A percentile compares a stretch with the other conserved stretches of the same genome.
Evolutionary conservation across 1,139 yeast species (phyloP).

Genomic region (Suhomyces taliae): DNA sequence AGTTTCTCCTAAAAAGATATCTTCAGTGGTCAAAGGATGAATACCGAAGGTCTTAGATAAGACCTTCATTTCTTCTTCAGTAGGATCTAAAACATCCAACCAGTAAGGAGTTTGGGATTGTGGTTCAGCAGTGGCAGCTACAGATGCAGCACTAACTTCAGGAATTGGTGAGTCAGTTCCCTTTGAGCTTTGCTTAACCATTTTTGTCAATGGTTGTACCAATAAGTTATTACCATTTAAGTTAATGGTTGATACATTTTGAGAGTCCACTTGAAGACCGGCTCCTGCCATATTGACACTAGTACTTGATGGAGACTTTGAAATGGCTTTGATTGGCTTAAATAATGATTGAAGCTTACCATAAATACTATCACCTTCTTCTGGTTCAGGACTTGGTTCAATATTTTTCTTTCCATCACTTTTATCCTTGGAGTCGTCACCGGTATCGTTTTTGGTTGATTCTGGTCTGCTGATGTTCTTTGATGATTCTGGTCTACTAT

Average conservation of each 20-base stretch:
- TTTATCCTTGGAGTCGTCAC: not conserved
- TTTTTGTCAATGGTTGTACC: constrained; percentile 11
- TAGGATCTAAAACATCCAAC: constrained; percentile 90
- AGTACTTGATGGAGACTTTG: constrained; percentile 15
- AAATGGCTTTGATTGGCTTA: constrained; percentile 26
- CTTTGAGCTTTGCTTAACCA: constrained; percentile 1
- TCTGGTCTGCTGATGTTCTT: not conserved
- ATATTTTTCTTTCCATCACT: not conserved
- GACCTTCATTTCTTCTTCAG: constrained; percentile 96
- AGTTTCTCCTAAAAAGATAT: constrained; percentile 89
- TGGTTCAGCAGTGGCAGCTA: constrained; percentile 5
- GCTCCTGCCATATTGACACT: constrained; percentile 10
- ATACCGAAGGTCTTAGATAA: constrained; percentile 88
- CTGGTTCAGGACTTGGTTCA: not conserved
- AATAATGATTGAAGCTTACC: constrained; percentile 30
- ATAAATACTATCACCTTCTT: constrained; percentile 13
- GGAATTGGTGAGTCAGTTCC: constrained; percentile 16
- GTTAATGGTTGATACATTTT: constrained; percentile 4
- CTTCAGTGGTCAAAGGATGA: constrained; percentile 95
- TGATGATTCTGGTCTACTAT: not conserved
- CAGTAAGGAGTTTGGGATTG: constrained; percentile 59
- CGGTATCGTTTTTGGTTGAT: not conserved
- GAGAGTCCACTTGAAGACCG: constrained; percentile 1
- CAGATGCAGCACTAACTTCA: constrained; percentile 14
- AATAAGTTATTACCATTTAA: constrained; percentile 6